phyloP scores from a whole-genome alignment of 768 basidiomycete genomes.

The Kwoniella mangroviensis region DNA sequence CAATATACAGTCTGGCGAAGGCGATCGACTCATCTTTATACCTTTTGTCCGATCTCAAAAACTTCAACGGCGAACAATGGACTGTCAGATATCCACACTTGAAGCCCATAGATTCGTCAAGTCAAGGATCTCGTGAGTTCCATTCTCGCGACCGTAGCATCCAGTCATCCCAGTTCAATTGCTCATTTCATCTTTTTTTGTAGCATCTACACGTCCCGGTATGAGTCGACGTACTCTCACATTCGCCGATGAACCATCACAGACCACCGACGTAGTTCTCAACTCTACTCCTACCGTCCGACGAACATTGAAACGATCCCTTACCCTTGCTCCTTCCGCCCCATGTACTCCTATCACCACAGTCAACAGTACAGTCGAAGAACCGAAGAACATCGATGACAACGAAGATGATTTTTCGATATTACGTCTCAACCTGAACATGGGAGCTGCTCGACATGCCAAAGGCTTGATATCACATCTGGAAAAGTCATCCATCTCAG shows the following conservation, averaged over 20 bases:
- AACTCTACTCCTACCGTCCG: conserved; percentile 60
- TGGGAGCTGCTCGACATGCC: conserved; percentile 73
- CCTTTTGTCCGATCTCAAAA: conserved; percentile 71
- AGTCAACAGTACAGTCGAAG: neutral
- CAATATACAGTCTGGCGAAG: conserved; percentile 65
- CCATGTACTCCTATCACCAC: conserved; percentile 21
- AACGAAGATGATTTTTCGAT: conserved; percentile 74
- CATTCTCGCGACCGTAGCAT: neutral
- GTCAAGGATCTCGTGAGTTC: conserved; percentile 24
- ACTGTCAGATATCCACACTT: conserved; percentile 85
- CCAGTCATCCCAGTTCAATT: neutral
- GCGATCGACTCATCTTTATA: conserved; percentile 75
- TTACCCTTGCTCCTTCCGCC: conserved; percentile 60
- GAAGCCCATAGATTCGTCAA: conserved; percentile 29
- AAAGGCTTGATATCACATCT: conserved; percentile 78
- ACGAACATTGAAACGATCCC: conserved; percentile 63
- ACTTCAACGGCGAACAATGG: conserved; percentile 86
- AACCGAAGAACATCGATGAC: conserved; percentile 58
- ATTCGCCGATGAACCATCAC: conserved; percentile 80
- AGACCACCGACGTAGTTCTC: conserved; percentile 70
- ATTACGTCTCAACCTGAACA: conserved; percentile 88
- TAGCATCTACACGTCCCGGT: conserved; percentile 52
- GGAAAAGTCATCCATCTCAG: conserved; percentile 89
- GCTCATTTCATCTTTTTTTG: neutral
- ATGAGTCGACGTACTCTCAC: conserved; percentile 70